A percentile compares a stretch with the other conserved stretches of the same genome.
phyloP scores from a whole-genome alignment of 768 basidiomycete genomes.

The Rossbeevera mucosa region DNA sequence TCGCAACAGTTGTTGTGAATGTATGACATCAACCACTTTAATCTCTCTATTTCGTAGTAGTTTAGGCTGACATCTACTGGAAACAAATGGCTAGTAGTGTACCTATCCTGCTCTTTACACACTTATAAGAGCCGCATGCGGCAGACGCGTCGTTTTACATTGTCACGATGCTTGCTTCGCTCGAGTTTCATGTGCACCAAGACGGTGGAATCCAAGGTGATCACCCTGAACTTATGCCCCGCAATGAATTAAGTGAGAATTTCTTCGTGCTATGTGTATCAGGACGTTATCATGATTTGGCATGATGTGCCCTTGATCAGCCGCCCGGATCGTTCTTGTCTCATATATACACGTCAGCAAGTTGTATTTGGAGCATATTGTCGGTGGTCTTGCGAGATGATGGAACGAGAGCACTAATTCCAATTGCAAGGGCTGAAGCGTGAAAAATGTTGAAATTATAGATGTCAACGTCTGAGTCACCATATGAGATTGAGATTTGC shows the following conservation, averaged over 20 bases:
- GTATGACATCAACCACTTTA: conserved; percentile 7
- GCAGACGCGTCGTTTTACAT: conserved; percentile 7
- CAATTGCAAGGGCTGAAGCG: too few relatives aligned
- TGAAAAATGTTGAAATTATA: too few relatives aligned
- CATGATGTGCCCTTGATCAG: neutral
- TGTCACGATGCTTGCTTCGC: conserved; percentile 12
- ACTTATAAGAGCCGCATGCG: neutral
- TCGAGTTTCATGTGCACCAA: conserved; percentile 3
- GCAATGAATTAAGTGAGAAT: too few relatives aligned
- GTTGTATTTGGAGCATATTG: neutral
- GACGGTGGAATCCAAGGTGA: neutral
- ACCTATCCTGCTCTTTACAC: neutral
- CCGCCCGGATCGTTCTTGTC: conserved; percentile 10
- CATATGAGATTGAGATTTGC: neutral
- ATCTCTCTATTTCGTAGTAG: neutral
- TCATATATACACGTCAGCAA: conserved; percentile 2
- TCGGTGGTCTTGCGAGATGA: too few relatives aligned
- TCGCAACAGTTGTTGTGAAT: conserved; percentile 9
- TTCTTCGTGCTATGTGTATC: neutral
- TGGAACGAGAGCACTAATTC: too few relatives aligned
- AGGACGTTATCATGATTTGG: neutral
- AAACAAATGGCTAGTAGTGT: neutral
- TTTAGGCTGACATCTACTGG: neutral
- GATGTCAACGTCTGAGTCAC: neutral
- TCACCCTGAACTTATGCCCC: neutral